phyloP scores from a whole-genome alignment of 495 filamentous ascomycete genomes.

The Penicillium mononematosum region DNA sequence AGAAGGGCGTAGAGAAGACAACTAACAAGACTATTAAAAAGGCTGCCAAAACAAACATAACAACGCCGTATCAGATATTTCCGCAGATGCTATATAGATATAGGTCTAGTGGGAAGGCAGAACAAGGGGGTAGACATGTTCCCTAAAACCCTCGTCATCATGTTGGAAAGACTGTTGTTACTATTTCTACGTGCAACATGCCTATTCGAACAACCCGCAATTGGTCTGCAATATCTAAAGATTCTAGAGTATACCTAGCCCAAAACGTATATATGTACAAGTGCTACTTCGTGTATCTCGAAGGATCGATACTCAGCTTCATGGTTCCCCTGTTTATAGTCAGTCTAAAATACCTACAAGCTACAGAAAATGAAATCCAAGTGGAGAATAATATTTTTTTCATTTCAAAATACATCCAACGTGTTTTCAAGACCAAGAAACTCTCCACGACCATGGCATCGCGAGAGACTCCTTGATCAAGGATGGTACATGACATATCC shows the following conservation, averaged over 20 bases:
- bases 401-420: not conserved
- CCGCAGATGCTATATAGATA: no score
- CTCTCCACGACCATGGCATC: conserved; percentile 10
- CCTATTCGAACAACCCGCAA: not conserved
- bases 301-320: no score
- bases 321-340: no score
- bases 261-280: no score
- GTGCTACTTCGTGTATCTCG: no score
- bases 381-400: not conserved
- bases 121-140: no score
- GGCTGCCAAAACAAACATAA: no score
- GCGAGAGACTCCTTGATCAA: not conserved
- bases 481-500: not conserved
- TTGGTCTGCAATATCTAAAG: not conserved
- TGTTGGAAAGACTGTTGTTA: not conserved
- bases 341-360: not conserved
- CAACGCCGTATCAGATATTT: no score
- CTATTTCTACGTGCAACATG: not conserved
- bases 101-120: no score
- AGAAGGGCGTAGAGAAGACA: no score
- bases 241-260: not conserved
- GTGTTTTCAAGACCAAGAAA: not conserved
- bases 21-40: no score
- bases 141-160: not conserved
- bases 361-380: not conserved